Base-by-base conservation (phyloP, 225 moss, liverwort and hornwort genomes). In the Takakia lepidozioides region DNA sequence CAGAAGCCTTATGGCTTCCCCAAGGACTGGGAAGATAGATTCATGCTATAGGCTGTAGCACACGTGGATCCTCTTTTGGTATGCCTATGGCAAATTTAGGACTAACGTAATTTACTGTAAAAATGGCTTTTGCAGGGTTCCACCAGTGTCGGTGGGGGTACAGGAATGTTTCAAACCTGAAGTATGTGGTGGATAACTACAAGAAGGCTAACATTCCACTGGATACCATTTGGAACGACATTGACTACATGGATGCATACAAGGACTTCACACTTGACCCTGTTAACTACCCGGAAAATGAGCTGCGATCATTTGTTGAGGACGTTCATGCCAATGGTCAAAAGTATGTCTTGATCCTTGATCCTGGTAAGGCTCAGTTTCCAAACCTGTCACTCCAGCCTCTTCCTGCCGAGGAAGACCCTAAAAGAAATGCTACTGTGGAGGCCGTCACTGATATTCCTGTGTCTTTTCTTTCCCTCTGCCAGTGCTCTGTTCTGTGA, bases 81-180 rank as follows among this genome's bases (percentile, higher is more conserved):
- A n/a, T n/a, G n/a, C n/a, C n/a, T n/a, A n/a, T n/a, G n/a, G n/a
- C n/a, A n/a, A n/a, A n/a, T n/a, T n/a, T n/a, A n/a, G n/a, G n/a
- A n/a, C n/a, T n/a, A n/a, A n/a, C n/a, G n/a, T n/a, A n/a, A n/a
- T n/a, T n/a, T n/a, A n/a, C n/a, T n/a, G n/a, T n/a, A n/a, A n/a
- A n/a, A n/a, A n/a, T n/a, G n/a, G 14, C 38, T 37, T 34, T 1
- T 38, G n/a, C 68, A 88, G 88, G 90, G 18, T 81, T 91, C 29
- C 90, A 91, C 18, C 90, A 91, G 25, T 83, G 82, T 27, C 64
- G 73, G n/a, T 90, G 59, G 49, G 90, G 90, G 2, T 86, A 86
- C 68, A 71, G 61, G 50, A 52, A 61, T 6, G 9, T 86, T 21
- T 72, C 61, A 10, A 74, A 76, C 37, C 46, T 90, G 3, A 55